phyloP scores from a whole-genome alignment of 495 filamentous ascomycete genomes.

The Xylaria intraflava region DNA sequence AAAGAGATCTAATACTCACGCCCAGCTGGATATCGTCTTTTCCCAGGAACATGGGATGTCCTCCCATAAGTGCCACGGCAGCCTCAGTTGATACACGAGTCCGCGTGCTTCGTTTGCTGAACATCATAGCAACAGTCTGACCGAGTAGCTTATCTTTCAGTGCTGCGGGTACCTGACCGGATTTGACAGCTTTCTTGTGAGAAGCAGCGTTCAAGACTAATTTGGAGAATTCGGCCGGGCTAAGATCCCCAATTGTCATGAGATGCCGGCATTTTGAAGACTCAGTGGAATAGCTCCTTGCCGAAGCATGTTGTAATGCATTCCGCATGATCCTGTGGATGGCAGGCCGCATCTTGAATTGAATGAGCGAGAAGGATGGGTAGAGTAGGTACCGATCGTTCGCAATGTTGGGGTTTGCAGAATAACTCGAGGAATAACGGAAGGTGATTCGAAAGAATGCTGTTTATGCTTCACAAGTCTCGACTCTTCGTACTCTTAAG shows the following conservation, averaged over 20 bases:
- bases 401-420: background rate
- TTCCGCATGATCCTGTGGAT: constrained; percentile 10
- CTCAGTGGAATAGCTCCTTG: constrained; percentile 26
- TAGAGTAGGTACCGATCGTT: background rate
- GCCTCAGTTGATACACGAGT: constrained; percentile 90
- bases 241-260: constrained; percentile 82
- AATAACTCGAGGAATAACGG: background rate
- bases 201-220: constrained; percentile 73
- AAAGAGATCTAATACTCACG: constrained; percentile 40
- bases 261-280: constrained; percentile 58
- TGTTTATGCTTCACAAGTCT: too few species aligned
- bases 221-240: constrained; percentile 66
- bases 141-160: constrained; percentile 49
- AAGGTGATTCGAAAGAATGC: background rate
- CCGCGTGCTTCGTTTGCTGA: constrained; percentile 88
- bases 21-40: constrained; percentile 94
- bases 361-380: background rate
- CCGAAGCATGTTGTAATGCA: constrained; percentile 14
- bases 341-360: constrained; percentile 19
- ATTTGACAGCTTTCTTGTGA: constrained; percentile 74
- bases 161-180: constrained; percentile 52
- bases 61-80: constrained; percentile 74
- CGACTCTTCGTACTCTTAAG: too few species aligned
- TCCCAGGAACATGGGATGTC: constrained; percentile 92
- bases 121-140: constrained; percentile 88